Base-by-base conservation (phyloP, 805 yeast genomes). In the Starmerella sirachaensis region DNA sequence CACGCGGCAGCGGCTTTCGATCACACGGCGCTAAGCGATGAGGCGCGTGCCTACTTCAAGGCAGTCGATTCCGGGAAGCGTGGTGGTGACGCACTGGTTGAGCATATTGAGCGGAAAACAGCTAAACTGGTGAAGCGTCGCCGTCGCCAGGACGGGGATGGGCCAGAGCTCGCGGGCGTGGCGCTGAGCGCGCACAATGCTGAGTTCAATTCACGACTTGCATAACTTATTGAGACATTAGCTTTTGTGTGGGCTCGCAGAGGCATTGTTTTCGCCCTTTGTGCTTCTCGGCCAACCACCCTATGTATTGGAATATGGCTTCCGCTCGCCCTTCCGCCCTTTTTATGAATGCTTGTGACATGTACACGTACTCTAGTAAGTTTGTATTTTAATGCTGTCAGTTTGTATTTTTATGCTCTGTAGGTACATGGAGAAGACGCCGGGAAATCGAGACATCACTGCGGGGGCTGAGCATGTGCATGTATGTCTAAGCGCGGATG, bases 41-140 rank as follows among this genome's bases (percentile, higher is more conserved):
- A 35, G 14, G 43, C 25, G 25, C 16, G 28, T 10, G 18, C 41
- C 3, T 42, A 42, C 19, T 28, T 16, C 30, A 42, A 40, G 16
- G 38, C 40, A 4, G 33, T 36, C 3, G 19, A 20, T 11, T 25
- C 29, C 19, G 16, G 7, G 18, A 34, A 35, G n/a, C 40, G 43
- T 4, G 46, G 46, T n/a, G 46, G 35, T 8, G 35, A 32, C 16
- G 46, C 41, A 13, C 32, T 40, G 6, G 29, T 26, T 2, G 46
- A 42, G 14, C 38, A 40, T 10, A 28, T 42, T 8, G 21, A 18
- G 3, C 29, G 29, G 7, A 38, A 35, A 18, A 12, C 30, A 4
- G 29, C 5, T 7, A 29, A 31, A 20, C 17, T 27, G 8, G 14
- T 22, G 8, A 41, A 41, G 25, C 20, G 41, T 10, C 18, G 21